Base-by-base conservation (phyloP, 2,329 filamentous ascomycete species). In the Pleurostoma richardsiae region DNA sequence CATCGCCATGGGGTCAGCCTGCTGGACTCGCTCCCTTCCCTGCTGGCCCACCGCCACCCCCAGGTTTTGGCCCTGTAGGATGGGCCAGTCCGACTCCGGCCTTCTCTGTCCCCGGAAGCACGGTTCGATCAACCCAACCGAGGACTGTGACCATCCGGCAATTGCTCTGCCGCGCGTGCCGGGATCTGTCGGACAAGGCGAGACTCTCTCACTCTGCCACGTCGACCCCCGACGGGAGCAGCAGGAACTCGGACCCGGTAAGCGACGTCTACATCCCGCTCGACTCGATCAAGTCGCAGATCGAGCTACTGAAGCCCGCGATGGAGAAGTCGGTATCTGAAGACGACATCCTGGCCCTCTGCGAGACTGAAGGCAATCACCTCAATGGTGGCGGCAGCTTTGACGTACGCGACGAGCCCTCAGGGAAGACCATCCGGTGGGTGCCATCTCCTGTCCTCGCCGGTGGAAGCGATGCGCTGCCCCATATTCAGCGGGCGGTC, bases 331-430 rank as follows among this genome's bases (percentile, higher is more conserved):
- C 63, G 3, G 56, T 81, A 72, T 64, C 73, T 53, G 64, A 82
- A 72, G 59, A 76, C 29, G 91, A 96, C 58, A 76, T 97, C 56
- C 75, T 92, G 38, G 83, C 88, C 48, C 85, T 95, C 49, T 94
- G 88, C 63, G 92, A 97, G 58, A 96, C 92, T 1, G 89, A 96
- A 62, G 94, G 94, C 48, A 95, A 86, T 57, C 63, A 72, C 3
- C 82, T 85, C 49, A 97, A 97, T 58, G 94, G 94, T 41, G 92
- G 92, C 40, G 94, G 94, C n/a, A 85, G 79, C 29, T 95, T 99
- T 59, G 82, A 87, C 31, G 76, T 87, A 52, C 79, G 77, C 50
- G 73, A 76, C 38, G 77, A 81, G 42, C 71, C 59, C 1, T 53
- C 57, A 29, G 67, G 64, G n/a, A 65, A 66, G 48, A 61, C 57